A percentile compares a stretch with the other conserved stretches of the same genome.
Conservation (phyloP, 2,329 filamentous ascomycete species). For the Fonsecaea multimorphosa region DNA sequence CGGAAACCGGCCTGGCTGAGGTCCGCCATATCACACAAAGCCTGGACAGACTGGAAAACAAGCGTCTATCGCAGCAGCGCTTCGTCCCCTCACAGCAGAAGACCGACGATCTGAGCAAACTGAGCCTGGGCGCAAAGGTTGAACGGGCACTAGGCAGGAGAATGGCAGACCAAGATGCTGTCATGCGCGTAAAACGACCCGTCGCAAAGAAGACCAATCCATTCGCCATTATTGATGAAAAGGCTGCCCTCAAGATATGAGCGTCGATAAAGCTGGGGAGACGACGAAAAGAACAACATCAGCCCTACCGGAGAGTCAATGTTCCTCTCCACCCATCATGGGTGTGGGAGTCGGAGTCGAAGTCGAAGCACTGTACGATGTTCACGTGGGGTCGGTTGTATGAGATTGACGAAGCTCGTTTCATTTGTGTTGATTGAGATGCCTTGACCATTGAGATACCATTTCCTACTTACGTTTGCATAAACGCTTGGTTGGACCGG, state of each 20-base stretch:
- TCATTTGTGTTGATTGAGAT: slow-evolving; percentile 6
- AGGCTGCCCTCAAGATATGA: slow-evolving; percentile 16
- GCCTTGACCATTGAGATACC: slow-evolving; percentile 5
- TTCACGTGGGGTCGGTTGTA: neutral
- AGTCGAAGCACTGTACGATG: slow-evolving; percentile 5
- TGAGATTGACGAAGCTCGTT: slow-evolving; percentile 6
- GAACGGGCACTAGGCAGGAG: slow-evolving; percentile 84
- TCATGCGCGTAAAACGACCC: slow-evolving; percentile 33
- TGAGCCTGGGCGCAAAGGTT: slow-evolving; percentile 87
- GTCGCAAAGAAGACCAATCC: slow-evolving; percentile 20
- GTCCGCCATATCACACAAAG: slow-evolving; percentile 79
- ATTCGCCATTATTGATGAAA: slow-evolving; percentile 31
- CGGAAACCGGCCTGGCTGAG: slow-evolving; percentile 59
- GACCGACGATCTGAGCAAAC: slow-evolving; percentile 79
- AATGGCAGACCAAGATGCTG: slow-evolving; percentile 85
- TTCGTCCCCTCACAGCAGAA: slow-evolving; percentile 80
- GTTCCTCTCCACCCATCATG: neutral
- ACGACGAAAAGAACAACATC: neutral
- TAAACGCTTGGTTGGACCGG: slow-evolving; percentile 4
- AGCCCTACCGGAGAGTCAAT: neutral
- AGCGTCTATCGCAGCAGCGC: slow-evolving; percentile 80
- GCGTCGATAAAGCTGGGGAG: neutral
- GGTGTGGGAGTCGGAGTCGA: neutral
- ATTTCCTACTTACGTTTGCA: slow-evolving; percentile 6
- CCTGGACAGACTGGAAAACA: slow-evolving; percentile 88